Evolutionary conservation across 768 basidiomycete species (phyloP).

Genomic region (Rhizopogon salebrosus): DNA sequence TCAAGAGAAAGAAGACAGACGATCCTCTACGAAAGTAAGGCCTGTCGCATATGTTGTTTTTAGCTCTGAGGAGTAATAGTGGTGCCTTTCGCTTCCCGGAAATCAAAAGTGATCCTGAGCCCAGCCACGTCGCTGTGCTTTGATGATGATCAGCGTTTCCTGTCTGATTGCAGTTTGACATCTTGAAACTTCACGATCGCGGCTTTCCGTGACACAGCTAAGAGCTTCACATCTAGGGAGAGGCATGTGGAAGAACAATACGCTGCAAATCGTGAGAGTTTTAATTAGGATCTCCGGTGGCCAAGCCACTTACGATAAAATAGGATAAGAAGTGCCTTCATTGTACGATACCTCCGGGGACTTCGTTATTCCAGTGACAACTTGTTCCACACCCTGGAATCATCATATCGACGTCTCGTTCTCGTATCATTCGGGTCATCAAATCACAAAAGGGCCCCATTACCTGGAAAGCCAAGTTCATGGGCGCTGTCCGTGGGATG

Average conservation of each 20-base stretch:
- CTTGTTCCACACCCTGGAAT: neutral
- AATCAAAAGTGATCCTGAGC: neutral
- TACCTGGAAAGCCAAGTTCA: neutral
- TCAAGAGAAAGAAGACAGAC: constrained; percentile 10
- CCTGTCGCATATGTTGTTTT: neutral
- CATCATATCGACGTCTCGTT: neutral
- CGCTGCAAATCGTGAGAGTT: constrained; percentile 6
- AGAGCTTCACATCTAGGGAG: neutral
- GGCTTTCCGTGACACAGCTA: neutral
- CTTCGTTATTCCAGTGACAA: neutral
- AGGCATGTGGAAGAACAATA: constrained; percentile 2
- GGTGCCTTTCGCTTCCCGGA: neutral
- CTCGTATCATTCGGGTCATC: neutral
- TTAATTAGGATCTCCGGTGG: constrained; percentile 4
- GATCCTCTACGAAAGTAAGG: constrained; percentile 6
- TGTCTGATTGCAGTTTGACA: neutral
- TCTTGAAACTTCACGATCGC: neutral
- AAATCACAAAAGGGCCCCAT: neutral
- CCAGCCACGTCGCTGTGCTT: neutral
- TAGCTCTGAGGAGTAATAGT: too few relatives aligned
- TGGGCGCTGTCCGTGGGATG: constrained; percentile 6
- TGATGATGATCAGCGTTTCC: neutral
- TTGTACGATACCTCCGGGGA: neutral
- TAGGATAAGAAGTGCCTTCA: constrained; percentile 1
- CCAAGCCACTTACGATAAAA: constrained; percentile 2